phyloP scores from a whole-genome alignment of 345 rosid species.

The Populus deltoides region DNA sequence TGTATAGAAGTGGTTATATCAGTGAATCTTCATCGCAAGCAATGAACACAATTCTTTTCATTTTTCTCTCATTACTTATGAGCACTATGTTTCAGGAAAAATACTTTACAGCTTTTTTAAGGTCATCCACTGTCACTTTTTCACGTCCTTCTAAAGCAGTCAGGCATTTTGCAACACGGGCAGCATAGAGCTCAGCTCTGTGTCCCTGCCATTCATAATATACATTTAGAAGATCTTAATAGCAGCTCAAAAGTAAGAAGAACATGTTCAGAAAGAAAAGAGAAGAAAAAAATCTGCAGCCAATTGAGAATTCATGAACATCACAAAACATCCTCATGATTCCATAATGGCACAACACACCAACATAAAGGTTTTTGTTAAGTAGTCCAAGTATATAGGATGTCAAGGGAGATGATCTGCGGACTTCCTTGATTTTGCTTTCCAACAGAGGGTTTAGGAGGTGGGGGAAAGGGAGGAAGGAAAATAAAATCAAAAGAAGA shows the following conservation, averaged over 20 bases:
- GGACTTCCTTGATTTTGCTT: too few species aligned
- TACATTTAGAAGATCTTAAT: not conserved
- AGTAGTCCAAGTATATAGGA: too few species aligned
- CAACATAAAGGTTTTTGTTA: too few species aligned
- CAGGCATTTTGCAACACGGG: slow-evolving; percentile 91
- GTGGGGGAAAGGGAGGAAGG: too few species aligned
- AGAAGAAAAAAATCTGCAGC: not conserved
- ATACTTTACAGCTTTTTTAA: slow-evolving; percentile 87
- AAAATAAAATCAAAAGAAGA: not conserved
- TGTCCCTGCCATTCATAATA: slow-evolving; percentile 61
- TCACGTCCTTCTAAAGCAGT: slow-evolving; percentile 95
- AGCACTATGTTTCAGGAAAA: slow-evolving; percentile 18
- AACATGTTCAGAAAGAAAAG: not conserved
- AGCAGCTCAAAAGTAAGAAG: not conserved
- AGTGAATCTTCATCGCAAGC: too few species aligned
- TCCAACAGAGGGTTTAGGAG: too few species aligned
- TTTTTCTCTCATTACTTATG: not conserved
- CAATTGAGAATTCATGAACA: too few species aligned
- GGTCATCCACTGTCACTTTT: slow-evolving; percentile 87
- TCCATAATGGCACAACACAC: too few species aligned
- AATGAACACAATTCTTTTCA: not conserved
- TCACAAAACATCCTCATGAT: too few species aligned
- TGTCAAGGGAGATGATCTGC: too few species aligned
- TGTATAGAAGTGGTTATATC: too few species aligned
- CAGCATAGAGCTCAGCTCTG: slow-evolving; percentile 92